These are phyloP conservation scores for Pseudocercospora ulei DNA, from an alignment of 2,329 filamentous ascomycete species.

Conservation along the genomic window DNA sequence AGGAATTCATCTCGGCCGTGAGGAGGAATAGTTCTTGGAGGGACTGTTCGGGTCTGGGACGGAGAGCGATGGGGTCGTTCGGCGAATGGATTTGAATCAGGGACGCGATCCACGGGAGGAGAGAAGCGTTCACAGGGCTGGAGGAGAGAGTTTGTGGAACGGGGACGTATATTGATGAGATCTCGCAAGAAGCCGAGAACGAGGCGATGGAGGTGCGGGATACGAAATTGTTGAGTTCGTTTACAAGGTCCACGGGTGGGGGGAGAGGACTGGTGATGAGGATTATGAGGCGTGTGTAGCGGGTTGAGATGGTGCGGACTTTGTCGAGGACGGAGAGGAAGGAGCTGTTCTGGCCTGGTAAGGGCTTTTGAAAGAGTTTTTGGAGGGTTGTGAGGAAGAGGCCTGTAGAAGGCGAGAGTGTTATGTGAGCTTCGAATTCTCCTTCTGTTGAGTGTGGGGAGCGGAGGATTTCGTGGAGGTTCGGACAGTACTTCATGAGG, in stretches of 20 bases:
- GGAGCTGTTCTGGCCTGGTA: slow-evolving; percentile 50
- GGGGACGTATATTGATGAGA: too few species aligned
- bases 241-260: neutral
- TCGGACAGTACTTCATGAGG: slow-evolving; percentile 32
- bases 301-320: slow-evolving; percentile 45
- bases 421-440: slow-evolving; percentile 68
- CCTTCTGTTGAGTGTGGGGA: neutral
- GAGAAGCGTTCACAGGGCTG: too few species aligned
- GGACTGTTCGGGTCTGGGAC: slow-evolving; percentile 46
- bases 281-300: slow-evolving; percentile 60
- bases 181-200: too few species aligned
- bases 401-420: slow-evolving; percentile 58
- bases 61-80: slow-evolving; percentile 28
- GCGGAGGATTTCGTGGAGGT: slow-evolving; percentile 37
- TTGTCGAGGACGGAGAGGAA: slow-evolving; percentile 35
- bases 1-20: slow-evolving; percentile 57
- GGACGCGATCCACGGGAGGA: slow-evolving; percentile 36
- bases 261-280: slow-evolving; percentile 46
- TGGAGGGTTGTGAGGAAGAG: slow-evolving; percentile 62
- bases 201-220: neutral
- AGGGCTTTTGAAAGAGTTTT: slow-evolving; percentile 58
- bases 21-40: slow-evolving; percentile 60
- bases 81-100: slow-evolving; percentile 36
- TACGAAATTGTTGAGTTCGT: neutral
- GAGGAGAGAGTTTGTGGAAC: too few species aligned